These are phyloP conservation scores for Prillingera fragicola DNA, from an alignment of 1,284 basidiomycete species.

Conservation along the genomic window DNA sequence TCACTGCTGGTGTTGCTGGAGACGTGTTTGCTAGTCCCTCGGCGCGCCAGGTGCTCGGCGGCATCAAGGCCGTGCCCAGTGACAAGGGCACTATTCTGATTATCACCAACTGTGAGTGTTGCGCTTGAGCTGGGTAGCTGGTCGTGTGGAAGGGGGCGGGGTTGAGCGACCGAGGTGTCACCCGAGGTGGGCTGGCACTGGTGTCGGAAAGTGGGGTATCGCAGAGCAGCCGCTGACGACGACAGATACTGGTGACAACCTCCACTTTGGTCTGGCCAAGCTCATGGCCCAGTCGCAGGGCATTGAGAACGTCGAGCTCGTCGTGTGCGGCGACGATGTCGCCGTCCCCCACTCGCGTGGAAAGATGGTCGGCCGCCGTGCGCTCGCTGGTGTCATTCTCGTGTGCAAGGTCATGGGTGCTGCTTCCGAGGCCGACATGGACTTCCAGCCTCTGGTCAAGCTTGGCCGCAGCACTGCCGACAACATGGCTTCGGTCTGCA, in stretches of 20 bases:
- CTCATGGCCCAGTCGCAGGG: constrained; percentile 31
- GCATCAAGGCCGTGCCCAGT: constrained; percentile 48
- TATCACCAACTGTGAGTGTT: constrained; percentile 49
- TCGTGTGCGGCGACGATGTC: constrained; percentile 52
- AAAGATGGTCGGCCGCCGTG: constrained; percentile 50
- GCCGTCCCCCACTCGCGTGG: constrained; percentile 49
- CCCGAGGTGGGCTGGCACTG: no score
- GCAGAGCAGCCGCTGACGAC: not conserved
- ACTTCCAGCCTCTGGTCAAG: constrained; percentile 32
- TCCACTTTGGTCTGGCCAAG: constrained; percentile 49
- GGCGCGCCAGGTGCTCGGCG: constrained; percentile 50
- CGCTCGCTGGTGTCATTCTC: constrained; percentile 49
- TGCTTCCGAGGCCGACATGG: constrained; percentile 33
- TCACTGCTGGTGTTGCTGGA: constrained; percentile 49
- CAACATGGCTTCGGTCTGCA: constrained; percentile 50
- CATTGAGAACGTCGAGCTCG: constrained; percentile 49
- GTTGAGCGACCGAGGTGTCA: no score
- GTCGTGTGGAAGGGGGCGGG: no score
- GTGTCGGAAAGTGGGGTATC: no score
- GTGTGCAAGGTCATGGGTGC: constrained; percentile 46
- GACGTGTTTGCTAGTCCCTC: constrained; percentile 54
- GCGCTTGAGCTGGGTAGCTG: constrained; percentile 12
- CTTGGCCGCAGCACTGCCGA: constrained; percentile 36
- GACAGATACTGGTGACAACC: constrained; percentile 49
- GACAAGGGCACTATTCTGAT: constrained; percentile 47